These are phyloP conservation scores for Botrytis byssoidea DNA, from an alignment of 2,329 filamentous ascomycete genomes.

Conservation along the genomic window DNA sequence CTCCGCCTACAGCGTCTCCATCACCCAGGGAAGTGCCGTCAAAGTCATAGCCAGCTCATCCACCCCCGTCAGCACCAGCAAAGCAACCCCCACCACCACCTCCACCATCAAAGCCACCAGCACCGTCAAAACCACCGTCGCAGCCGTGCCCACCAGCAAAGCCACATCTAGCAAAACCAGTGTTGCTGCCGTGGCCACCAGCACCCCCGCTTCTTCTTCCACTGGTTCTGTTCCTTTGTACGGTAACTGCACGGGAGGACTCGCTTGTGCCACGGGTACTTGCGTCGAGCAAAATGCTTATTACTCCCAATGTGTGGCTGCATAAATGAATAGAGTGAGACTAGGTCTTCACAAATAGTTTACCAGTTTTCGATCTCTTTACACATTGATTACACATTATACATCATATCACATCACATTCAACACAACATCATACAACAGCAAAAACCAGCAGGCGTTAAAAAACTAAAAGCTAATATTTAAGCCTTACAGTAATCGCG, in stretches of 20 bases:
- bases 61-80: not conserved
- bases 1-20: constrained; percentile 13
- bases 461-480: too few species aligned
- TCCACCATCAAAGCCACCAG: not conserved
- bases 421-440: too few species aligned
- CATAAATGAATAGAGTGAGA: not conserved
- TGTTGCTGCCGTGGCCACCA: not conserved
- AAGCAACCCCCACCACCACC: not conserved
- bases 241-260: not conserved
- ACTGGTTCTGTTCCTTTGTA: not conserved
- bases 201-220: not conserved
- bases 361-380: not conserved
- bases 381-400: too few species aligned
- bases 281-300: not conserved
- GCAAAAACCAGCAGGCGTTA: too few species aligned
- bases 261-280: not conserved
- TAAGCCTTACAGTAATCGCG: too few species aligned
- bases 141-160: not conserved
- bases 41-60: not conserved
- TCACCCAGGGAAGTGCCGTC: constrained; percentile 2
- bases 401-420: not conserved
- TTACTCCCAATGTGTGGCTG: not conserved
- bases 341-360: not conserved
- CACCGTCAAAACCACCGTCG: not conserved
- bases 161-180: not conserved